phyloP scores from a whole-genome alignment of 2,329 filamentous ascomycete genomes.

The Aspergillus japonicus region DNA sequence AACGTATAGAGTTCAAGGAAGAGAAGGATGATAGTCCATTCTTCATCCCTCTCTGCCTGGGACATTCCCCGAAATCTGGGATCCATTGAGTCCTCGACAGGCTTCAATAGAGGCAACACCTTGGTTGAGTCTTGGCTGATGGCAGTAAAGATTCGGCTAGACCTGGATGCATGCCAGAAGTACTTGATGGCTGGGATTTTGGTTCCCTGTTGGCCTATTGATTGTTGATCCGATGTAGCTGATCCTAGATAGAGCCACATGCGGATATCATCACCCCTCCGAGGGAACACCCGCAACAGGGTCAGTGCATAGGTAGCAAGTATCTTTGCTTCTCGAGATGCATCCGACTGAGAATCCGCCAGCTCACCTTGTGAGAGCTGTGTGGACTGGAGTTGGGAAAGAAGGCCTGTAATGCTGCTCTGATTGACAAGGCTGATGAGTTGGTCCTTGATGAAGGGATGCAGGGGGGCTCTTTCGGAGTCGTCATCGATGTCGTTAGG shows the following conservation, averaged over 20 bases:
- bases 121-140: constrained; percentile 58
- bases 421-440: constrained; percentile 72
- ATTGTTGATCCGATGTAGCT: constrained; percentile 44
- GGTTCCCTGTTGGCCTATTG: constrained; percentile 28
- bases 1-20: constrained; percentile 96
- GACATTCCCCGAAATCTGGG: constrained; percentile 20
- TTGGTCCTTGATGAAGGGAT: constrained; percentile 62
- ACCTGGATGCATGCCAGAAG: constrained; percentile 71
- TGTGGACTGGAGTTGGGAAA: constrained; percentile 46
- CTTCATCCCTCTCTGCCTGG: constrained; percentile 54
- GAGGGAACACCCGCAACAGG: constrained; percentile 79
- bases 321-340: constrained; percentile 63
- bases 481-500: constrained; percentile 27
- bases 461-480: constrained; percentile 34
- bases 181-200: constrained; percentile 71
- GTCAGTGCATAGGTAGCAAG: constrained; percentile 85
- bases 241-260: constrained; percentile 89
- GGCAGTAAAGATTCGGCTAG: constrained; percentile 57
- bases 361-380: constrained; percentile 22
- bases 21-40: constrained; percentile 86
- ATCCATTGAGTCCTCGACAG: constrained; percentile 44
- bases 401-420: constrained; percentile 66
- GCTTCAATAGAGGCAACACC: constrained; percentile 58
- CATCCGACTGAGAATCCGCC: constrained; percentile 31
- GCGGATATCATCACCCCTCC: constrained; percentile 79